Evolutionary conservation across 768 basidiomycete genomes (phyloP).

Genomic region (Sutorius australiensis): DNA sequence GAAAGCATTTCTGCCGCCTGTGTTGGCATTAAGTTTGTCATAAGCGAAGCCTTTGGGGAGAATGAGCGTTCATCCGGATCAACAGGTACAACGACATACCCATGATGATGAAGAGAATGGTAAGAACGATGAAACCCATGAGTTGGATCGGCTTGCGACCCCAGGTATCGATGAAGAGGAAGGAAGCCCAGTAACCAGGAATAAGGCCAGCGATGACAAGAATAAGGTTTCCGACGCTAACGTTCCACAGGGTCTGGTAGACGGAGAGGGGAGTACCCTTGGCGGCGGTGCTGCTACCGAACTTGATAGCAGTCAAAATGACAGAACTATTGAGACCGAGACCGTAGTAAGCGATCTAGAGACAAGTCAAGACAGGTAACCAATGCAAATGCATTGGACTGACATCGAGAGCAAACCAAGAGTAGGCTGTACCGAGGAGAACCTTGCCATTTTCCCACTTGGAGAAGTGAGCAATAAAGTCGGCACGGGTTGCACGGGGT

Average conservation of each 20-base stretch:
- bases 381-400: conserved; percentile 22
- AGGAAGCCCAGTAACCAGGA: conserved; percentile 63
- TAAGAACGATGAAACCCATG: conserved; percentile 70
- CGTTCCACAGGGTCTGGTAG: conserved; percentile 58
- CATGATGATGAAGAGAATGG: conserved; percentile 63
- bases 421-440: conserved; percentile 72
- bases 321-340: conserved; percentile 79
- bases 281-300: conserved; percentile 40
- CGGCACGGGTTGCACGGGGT: conserved; percentile 63
- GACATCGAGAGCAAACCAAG: conserved; percentile 87
- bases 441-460: conserved; percentile 78
- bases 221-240: conserved; percentile 73
- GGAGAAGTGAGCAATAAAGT: conserved; percentile 67
- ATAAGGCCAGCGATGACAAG: conserved; percentile 75
- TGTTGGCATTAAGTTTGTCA: conserved; percentile 48
- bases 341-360: conserved; percentile 82
- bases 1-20: conserved; percentile 50
- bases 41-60: conserved; percentile 57
- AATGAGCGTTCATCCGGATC: not conserved
- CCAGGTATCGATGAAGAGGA: conserved; percentile 70
- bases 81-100: conserved; percentile 38
- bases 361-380: not conserved
- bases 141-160: conserved; percentile 81
- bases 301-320: conserved; percentile 69
- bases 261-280: conserved; percentile 36